Evolutionary conservation across 148 eudicot species (phyloP).

Genomic region (Selenicereus undatus): DNA sequence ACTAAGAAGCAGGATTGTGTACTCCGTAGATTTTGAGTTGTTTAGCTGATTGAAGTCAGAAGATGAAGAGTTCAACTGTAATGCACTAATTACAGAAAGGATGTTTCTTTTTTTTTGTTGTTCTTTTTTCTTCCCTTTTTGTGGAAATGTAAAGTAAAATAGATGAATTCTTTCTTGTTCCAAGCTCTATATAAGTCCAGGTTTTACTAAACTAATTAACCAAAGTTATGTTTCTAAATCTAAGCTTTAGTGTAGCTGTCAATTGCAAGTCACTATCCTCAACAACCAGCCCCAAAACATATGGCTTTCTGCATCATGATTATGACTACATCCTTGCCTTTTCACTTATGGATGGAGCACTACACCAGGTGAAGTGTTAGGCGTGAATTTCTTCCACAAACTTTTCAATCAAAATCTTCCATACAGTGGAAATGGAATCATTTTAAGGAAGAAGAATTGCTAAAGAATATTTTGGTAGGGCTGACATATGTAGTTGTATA

Average conservation of each 20-base stretch:
- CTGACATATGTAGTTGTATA: not conserved
- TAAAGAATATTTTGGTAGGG: not conserved
- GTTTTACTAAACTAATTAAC: too few species aligned
- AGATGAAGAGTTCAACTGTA: slow-evolving; percentile 14
- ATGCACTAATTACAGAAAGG: not conserved
- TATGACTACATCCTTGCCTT: not conserved
- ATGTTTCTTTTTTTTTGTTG: too few species aligned
- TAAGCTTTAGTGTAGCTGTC: slow-evolving; percentile 15
- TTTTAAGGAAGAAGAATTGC: not conserved
- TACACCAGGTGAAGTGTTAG: not conserved
- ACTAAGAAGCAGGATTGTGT: not conserved
- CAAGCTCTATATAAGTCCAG: too few species aligned
- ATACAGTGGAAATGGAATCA: not conserved
- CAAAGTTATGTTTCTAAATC: not conserved
- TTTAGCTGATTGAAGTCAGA: slow-evolving; percentile 10
- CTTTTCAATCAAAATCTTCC: not conserved
- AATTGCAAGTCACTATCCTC: slow-evolving; percentile 5
- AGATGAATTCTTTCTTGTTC: too few species aligned
- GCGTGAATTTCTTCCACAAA: slow-evolving; percentile 3
- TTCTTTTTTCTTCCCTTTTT: too few species aligned
- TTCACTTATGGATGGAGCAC: slow-evolving; percentile 17
- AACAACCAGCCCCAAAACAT: slow-evolving; percentile 1
- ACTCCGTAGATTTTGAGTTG: not conserved
- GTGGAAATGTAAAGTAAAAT: not conserved
- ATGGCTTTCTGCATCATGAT: slow-evolving; percentile 8